A percentile compares a stretch with the other conserved stretches of the same genome.
Conservation (phyloP, 2,329 filamentous ascomycete species). For the Cercospora citrullina region DNA sequence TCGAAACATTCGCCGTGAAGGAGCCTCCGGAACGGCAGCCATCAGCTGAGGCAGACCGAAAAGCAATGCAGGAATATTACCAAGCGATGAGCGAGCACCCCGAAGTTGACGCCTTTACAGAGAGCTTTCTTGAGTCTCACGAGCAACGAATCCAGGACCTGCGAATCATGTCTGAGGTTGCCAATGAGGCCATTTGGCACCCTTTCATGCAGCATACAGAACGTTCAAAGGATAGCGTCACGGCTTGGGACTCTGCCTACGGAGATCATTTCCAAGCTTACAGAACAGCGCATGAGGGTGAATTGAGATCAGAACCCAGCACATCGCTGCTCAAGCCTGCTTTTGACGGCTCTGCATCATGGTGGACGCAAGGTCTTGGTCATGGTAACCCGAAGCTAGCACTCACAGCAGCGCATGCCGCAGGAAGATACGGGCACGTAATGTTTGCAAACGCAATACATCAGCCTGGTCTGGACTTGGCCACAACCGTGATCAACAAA, state of each 20-base stretch:
- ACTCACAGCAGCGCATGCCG: conserved; percentile 75
- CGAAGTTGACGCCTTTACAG: conserved; percentile 50
- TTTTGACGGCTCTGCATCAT: conserved; percentile 82
- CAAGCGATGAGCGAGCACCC: conserved; percentile 44
- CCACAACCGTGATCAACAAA: conserved; percentile 61
- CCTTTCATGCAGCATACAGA: conserved; percentile 80
- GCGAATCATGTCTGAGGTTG: conserved; percentile 61
- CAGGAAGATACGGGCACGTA: conserved; percentile 81
- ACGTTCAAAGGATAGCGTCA: conserved; percentile 62
- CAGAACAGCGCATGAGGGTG: conserved; percentile 33
- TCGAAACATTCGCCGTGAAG: conserved; percentile 59
- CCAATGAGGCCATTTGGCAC: conserved; percentile 73
- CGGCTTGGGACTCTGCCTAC: conserved; percentile 76
- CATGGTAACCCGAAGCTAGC: conserved; percentile 73
- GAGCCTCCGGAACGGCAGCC: conserved; percentile 57
- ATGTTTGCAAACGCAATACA: conserved; percentile 85
- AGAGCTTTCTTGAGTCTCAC: conserved; percentile 57
- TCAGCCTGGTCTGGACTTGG: conserved; percentile 70
- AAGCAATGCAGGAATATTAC: conserved; percentile 67
- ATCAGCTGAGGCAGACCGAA: conserved; percentile 50
- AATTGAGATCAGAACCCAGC: conserved; percentile 19
- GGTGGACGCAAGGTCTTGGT: conserved; percentile 88
- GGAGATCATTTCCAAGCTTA: conserved; percentile 74
- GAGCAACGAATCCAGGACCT: conserved; percentile 58
- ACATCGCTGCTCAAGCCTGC: conserved; percentile 59